Evolutionary conservation across 2,329 filamentous ascomycete species (phyloP).

Genomic region (Aspergillus cejpii): DNA sequence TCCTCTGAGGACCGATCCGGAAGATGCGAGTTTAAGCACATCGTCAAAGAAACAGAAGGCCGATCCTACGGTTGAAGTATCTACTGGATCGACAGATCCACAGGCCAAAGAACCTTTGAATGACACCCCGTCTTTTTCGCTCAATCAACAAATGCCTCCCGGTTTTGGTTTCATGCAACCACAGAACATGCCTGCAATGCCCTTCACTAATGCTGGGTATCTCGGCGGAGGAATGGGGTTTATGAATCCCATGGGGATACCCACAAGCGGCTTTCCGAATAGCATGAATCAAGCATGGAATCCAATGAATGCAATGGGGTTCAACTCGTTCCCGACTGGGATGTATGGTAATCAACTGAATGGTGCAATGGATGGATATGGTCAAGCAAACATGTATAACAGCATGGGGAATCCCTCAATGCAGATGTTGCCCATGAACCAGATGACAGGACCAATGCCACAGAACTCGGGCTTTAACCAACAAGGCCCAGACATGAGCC

Average conservation of each 20-base stretch:
- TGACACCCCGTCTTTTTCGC: constrained; percentile 19
- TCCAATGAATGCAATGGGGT: constrained; percentile 43
- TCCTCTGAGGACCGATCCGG: constrained; percentile 47
- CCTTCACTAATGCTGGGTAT: constrained; percentile 33
- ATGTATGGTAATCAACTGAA: constrained; percentile 32
- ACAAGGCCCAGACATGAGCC: constrained; percentile 31
- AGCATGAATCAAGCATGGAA: constrained; percentile 35
- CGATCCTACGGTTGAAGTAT: constrained; percentile 27
- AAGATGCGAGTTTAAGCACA: constrained; percentile 33
- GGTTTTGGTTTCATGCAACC: constrained; percentile 29
- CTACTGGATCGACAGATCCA: constrained; percentile 6
- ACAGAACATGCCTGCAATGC: constrained; percentile 27
- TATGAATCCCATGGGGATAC: constrained; percentile 39
- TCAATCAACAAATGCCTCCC: constrained; percentile 35
- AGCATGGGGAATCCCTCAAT: constrained; percentile 27
- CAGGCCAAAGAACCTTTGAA: constrained; percentile 15
- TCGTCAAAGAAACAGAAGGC: constrained; percentile 42
- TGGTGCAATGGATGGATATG: constrained; percentile 30
- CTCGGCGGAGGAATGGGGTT: constrained; percentile 28
- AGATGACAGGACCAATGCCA: constrained; percentile 24
- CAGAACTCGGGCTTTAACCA: constrained; percentile 29
- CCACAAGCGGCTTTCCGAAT: constrained; percentile 27
- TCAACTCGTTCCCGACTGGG: constrained; percentile 29
- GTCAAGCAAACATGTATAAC: constrained; percentile 31
- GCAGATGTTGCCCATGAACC: constrained; percentile 35